Evolutionary conservation across 2,329 filamentous ascomycete genomes (phyloP).

Genomic region (Colletotrichum shisoi): DNA sequence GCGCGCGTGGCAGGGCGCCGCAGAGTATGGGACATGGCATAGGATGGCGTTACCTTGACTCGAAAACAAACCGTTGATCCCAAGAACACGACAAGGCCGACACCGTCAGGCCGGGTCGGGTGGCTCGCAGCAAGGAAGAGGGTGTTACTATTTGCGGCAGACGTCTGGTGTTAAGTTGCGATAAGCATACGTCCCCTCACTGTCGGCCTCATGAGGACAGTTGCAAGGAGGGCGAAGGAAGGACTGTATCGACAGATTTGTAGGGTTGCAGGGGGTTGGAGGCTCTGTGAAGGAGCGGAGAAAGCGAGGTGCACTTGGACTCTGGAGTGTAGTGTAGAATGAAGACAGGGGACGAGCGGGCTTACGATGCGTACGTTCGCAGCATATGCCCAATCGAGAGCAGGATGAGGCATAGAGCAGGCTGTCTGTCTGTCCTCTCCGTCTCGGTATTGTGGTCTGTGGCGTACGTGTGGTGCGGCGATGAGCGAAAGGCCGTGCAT

Average conservation of each 20-base stretch:
- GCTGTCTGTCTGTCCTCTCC: conserved; percentile 12
- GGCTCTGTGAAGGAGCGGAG: conserved; percentile 4
- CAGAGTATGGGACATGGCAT: conserved; percentile 20
- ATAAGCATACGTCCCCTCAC: conserved; percentile 36
- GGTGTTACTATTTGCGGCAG: conserved; percentile 35
- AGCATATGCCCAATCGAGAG: conserved; percentile 27
- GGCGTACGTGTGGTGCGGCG: conserved; percentile 8
- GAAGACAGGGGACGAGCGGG: conserved; percentile 16
- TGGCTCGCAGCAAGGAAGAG: conserved; percentile 33
- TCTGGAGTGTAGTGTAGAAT: background rate
- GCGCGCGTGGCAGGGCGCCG: conserved; percentile 20
- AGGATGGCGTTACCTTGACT: conserved; percentile 26
- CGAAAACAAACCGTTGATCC: conserved; percentile 24
- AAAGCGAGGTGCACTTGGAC: conserved; percentile 14
- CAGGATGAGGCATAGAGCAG: conserved; percentile 20
- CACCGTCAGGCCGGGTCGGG: conserved; percentile 33
- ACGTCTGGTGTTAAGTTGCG: conserved; percentile 33
- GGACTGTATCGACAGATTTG: background rate
- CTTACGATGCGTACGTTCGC: conserved; percentile 28
- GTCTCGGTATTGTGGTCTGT: conserved; percentile 7
- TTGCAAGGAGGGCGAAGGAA: conserved; percentile 21
- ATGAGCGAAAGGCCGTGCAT: background rate
- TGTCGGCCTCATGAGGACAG: conserved; percentile 29
- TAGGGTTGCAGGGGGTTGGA: background rate
- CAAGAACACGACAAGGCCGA: conserved; percentile 25